Base-by-base conservation (phyloP, 176 grass and related monocot genomes). In the Microstegium vimineum region DNA sequence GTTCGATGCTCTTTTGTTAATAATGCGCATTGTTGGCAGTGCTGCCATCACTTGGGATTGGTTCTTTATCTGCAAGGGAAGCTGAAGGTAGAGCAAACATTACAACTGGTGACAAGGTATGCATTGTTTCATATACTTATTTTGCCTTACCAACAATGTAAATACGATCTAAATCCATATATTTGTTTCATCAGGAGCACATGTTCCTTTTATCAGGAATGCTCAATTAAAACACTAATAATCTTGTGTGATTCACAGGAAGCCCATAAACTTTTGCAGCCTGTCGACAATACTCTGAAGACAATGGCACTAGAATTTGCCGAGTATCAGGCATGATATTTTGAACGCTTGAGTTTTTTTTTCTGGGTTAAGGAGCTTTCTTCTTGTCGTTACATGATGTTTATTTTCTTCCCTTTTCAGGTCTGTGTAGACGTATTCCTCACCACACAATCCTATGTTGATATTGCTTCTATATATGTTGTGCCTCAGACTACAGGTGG, bases 231-330 rank as follows among this genome's bases (percentile, higher is more conserved):
- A 81, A 62, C 47, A 67, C 22, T 71, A 70, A 73, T 78, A 43
- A 56, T 7, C 70, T 84, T 72, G 32, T 71, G 9, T 40, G 30
- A 47, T 80, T 82, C 73, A 47, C 86, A 97, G 94, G 94, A 97
- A 77, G 81, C 87, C 31, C 94, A 94, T 42, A 97, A 97, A 71
- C 79, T 97, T 83, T 82, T 97, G 63, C 91, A 93, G 85, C 89
- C 91, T 28, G 89, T 77, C 52, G 91, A 97, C 34, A 91, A 88
- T 70, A 94, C 94, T 59, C 78, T 97, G 37, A 93, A 97, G 76
- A 88, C 89, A 65, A 97, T 97, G 91, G 94, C 94, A 47, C 62
- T 91, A 76, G 94, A 97, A 81, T 97, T 97, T 81, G 91, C 94
- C 34, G 94, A 97, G 74, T 97, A 91, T 91, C 94, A 97, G 89